Conservation (phyloP, 768 basidiomycete genomes). For the Amanita brunnescens region DNA sequence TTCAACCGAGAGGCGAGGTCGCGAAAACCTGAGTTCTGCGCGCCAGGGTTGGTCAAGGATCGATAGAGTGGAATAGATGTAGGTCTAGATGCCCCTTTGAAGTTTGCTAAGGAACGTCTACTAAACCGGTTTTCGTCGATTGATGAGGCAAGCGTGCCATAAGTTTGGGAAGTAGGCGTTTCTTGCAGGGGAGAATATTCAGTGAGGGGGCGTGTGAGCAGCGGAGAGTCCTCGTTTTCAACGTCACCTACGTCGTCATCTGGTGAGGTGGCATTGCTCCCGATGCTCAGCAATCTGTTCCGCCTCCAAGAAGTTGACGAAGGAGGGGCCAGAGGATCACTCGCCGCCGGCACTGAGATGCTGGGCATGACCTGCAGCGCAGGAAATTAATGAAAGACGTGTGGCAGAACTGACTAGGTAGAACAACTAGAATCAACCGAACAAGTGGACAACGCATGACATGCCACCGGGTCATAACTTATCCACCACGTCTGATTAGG, state of each 20-base stretch:
- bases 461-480: too few species aligned
- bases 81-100: constrained; percentile 30
- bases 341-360: background rate
- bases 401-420: too few species aligned
- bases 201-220: constrained; percentile 3
- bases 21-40: constrained; percentile 29
- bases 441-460: too few species aligned
- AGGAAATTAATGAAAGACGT: too few species aligned
- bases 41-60: constrained; percentile 28
- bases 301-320: constrained; percentile 54
- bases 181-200: constrained; percentile 30
- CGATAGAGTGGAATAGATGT: constrained; percentile 26
- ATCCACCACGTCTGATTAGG: too few species aligned
- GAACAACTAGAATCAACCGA: too few species aligned
- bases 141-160: constrained; percentile 45
- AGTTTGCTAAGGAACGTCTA: constrained; percentile 18
- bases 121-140: constrained; percentile 19
- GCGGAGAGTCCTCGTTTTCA: background rate
- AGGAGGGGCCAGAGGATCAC: constrained; percentile 36
- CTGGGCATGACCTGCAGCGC: too few species aligned
- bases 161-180: constrained; percentile 26
- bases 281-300: constrained; percentile 50
- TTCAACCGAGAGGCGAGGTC: constrained; percentile 33
- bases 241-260: background rate
- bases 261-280: constrained; percentile 20